phyloP scores from a whole-genome alignment of 164 flowering plant genomes.

The Liriodendron chinense region DNA sequence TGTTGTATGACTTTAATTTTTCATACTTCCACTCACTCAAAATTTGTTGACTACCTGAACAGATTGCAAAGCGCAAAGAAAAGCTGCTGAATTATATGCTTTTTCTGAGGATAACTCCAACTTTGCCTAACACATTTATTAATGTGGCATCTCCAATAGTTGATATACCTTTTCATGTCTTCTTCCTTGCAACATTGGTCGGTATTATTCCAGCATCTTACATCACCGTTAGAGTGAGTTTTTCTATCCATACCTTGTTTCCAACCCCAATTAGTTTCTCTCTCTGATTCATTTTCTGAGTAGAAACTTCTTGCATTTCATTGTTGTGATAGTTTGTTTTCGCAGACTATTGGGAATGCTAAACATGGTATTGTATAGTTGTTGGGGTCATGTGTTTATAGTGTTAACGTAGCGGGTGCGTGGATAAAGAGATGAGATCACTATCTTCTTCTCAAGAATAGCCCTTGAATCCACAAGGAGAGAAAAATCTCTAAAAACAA shows the following conservation, averaged over 20 bases:
- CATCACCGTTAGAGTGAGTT: conserved; percentile 73
- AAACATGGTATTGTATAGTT: too few species aligned
- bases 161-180: conserved; percentile 75
- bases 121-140: conserved; percentile 87
- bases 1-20: background rate
- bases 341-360: too few species aligned
- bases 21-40: background rate
- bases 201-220: conserved; percentile 88
- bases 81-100: conserved; percentile 39
- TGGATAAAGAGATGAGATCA: too few species aligned
- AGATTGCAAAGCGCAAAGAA: conserved; percentile 79
- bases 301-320: background rate
- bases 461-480: too few species aligned
- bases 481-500: too few species aligned
- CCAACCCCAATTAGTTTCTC: too few species aligned
- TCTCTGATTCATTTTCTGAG: background rate
- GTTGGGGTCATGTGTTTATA: too few species aligned
- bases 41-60: conserved; percentile 11
- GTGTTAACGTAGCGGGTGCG: too few species aligned
- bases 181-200: conserved; percentile 71
- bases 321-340: too few species aligned
- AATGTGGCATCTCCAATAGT: conserved; percentile 93
- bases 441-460: too few species aligned
- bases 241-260: background rate
- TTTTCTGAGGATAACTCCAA: conserved; percentile 79